A percentile compares a stretch with the other conserved stretches of the same genome.
Conservation (phyloP, 371 early-diverging fungal species). For the Sporodiniella umbellata region DNA sequence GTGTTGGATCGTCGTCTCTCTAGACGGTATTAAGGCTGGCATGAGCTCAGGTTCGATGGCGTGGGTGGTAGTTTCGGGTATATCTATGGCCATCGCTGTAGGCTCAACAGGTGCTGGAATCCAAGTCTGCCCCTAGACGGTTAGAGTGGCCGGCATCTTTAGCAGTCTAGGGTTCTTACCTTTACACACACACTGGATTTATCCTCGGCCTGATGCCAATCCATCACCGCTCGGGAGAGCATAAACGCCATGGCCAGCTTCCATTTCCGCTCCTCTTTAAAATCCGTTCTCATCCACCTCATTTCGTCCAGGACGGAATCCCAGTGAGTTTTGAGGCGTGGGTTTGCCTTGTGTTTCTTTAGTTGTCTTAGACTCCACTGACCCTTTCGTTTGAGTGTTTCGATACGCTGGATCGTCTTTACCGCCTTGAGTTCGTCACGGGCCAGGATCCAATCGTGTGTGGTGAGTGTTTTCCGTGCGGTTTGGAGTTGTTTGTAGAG, state of each 20-base stretch:
- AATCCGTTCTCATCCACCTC: slow-evolving; percentile 87
- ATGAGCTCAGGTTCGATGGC: slow-evolving; percentile 2
- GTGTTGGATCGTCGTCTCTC: slow-evolving; percentile 10
- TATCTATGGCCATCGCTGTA: background rate
- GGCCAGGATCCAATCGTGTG: slow-evolving; percentile 83
- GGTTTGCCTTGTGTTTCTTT: slow-evolving; percentile 65
- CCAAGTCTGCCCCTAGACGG: no score
- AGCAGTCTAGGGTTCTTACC: slow-evolving; percentile 37
- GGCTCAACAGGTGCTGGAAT: slow-evolving; percentile 6
- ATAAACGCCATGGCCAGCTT: slow-evolving; percentile 74
- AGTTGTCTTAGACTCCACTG: slow-evolving; percentile 84
- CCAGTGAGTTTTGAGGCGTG: slow-evolving; percentile 83
- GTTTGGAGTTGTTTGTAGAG: slow-evolving; percentile 62
- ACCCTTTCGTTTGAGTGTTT: slow-evolving; percentile 72
- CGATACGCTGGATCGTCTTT: slow-evolving; percentile 73
- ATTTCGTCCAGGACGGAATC: slow-evolving; percentile 86
- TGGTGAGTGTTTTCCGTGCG: slow-evolving; percentile 69
- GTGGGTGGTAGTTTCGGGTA: background rate
- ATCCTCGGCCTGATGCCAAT: slow-evolving; percentile 76
- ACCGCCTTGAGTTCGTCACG: slow-evolving; percentile 80
- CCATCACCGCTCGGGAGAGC: slow-evolving; percentile 72
- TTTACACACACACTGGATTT: slow-evolving; percentile 67
- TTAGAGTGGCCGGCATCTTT: no score
- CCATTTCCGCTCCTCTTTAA: slow-evolving; percentile 83
- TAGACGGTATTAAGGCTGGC: background rate